These are phyloP conservation scores for Endocalyx cinctus DNA, from an alignment of 2,329 filamentous ascomycete genomes.

Conservation along the genomic window DNA sequence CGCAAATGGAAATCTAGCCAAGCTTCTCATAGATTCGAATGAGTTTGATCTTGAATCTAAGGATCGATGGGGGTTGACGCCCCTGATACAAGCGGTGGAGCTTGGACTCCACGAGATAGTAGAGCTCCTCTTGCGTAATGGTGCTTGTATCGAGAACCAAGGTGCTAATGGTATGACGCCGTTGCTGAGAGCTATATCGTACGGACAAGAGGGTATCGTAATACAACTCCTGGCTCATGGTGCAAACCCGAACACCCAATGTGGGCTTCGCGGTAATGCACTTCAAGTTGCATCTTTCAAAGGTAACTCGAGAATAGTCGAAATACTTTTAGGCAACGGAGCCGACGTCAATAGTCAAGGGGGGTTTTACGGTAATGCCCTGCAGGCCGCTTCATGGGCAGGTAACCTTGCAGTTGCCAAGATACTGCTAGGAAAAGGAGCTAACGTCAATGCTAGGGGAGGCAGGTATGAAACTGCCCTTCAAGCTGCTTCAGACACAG, in stretches of 20 bases:
- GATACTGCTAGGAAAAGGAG: neutral
- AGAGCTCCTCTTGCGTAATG: too few relatives aligned
- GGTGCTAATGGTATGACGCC: too few relatives aligned
- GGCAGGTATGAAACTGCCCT: neutral
- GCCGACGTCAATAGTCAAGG: neutral
- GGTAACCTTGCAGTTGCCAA: neutral
- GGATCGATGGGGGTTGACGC: too few relatives aligned
- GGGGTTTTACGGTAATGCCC: conserved; percentile 1
- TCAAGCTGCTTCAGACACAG: neutral
- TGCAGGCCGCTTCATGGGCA: conserved; percentile 2
- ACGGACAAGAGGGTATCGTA: too few relatives aligned
- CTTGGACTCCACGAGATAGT: too few relatives aligned
- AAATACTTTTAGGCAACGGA: neutral
- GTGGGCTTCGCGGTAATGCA: neutral
- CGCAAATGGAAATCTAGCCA: too few relatives aligned
- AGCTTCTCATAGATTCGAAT: too few relatives aligned
- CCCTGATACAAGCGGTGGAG: too few relatives aligned
- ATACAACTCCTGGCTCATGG: neutral
- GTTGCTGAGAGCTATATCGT: too few relatives aligned
- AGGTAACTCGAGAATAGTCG: neutral
- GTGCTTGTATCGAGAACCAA: too few relatives aligned
- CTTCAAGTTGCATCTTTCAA: neutral
- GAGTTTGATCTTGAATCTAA: too few relatives aligned
- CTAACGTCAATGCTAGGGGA: neutral
- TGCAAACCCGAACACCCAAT: neutral